Evolutionary conservation across 306 rosid species (phyloP).

Genomic region (Abrus pulchellus): DNA sequence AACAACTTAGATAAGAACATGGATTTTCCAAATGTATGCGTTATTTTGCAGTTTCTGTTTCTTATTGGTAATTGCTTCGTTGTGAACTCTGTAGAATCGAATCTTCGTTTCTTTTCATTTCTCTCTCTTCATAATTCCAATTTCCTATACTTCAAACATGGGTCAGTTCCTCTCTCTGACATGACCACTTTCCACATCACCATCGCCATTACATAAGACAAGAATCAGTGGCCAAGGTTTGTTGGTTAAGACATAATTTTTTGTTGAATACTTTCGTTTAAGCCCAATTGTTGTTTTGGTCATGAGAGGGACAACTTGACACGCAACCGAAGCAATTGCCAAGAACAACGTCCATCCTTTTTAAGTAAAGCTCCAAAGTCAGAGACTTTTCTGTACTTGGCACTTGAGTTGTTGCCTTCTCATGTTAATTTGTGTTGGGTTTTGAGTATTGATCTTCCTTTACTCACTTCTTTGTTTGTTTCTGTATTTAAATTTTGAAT

Average conservation of each 20-base stretch:
- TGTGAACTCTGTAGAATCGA: conserved; percentile 18
- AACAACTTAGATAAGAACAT: conserved; percentile 14
- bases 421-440: conserved; percentile 28
- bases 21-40: not conserved
- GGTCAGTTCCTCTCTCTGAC: conserved; percentile 28
- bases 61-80: not conserved
- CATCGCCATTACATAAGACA: conserved; percentile 56
- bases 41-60: not conserved
- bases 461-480: not conserved
- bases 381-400: conserved; percentile 2
- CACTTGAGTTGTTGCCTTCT: conserved; percentile 19
- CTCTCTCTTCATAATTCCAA: not conserved
- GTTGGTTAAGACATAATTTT: conserved; percentile 13
- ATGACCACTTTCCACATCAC: conserved; percentile 45
- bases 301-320: conserved; percentile 46
- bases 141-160: not conserved
- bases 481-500: conserved; percentile 1
- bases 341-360: conserved; percentile 22
- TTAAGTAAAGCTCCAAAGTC: conserved; percentile 38
- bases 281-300: conserved; percentile 41
- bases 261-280: conserved; percentile 8
- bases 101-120: not conserved
- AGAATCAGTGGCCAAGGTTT: conserved; percentile 45
- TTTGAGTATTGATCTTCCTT: conserved; percentile 22
- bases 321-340: conserved; percentile 46